Evolutionary conservation across 257 asterid genomes (phyloP).

Genomic region (Lycium barbarum): DNA sequence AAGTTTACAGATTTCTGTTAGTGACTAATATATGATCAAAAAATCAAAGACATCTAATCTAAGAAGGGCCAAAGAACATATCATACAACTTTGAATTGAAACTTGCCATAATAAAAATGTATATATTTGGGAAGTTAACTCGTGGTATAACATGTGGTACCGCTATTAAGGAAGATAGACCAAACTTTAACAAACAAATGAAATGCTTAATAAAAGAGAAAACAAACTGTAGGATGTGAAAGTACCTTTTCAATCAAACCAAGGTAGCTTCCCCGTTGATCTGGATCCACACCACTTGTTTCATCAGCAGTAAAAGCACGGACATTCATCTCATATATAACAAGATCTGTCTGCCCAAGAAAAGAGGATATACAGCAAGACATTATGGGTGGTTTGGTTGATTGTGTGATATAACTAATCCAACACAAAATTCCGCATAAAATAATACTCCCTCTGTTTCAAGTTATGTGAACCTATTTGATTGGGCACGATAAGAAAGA

Average conservation of each 20-base stretch:
- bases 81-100: background rate
- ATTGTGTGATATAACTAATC: background rate
- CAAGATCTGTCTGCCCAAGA: slow-evolving; percentile 84
- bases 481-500: no score
- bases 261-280: slow-evolving; percentile 86
- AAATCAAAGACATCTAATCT: background rate
- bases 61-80: slow-evolving; percentile 20
- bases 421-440: background rate
- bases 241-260: slow-evolving; percentile 91
- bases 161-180: slow-evolving; percentile 12
- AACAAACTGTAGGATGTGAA: background rate
- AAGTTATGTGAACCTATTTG: no score
- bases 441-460: background rate
- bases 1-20: background rate
- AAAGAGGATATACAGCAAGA: slow-evolving; percentile 22
- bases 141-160: background rate
- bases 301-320: slow-evolving; percentile 93
- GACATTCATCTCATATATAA: slow-evolving; percentile 94
- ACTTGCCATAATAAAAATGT: slow-evolving; percentile 2
- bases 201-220: slow-evolving; percentile 10
- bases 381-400: background rate
- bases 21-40: slow-evolving; percentile 1
- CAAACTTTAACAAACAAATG: slow-evolving; percentile 12
- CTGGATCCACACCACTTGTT: slow-evolving; percentile 79
- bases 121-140: background rate